phyloP scores from a whole-genome alignment of 1,284 basidiomycete species.

The Marasmius tenuissimus region DNA sequence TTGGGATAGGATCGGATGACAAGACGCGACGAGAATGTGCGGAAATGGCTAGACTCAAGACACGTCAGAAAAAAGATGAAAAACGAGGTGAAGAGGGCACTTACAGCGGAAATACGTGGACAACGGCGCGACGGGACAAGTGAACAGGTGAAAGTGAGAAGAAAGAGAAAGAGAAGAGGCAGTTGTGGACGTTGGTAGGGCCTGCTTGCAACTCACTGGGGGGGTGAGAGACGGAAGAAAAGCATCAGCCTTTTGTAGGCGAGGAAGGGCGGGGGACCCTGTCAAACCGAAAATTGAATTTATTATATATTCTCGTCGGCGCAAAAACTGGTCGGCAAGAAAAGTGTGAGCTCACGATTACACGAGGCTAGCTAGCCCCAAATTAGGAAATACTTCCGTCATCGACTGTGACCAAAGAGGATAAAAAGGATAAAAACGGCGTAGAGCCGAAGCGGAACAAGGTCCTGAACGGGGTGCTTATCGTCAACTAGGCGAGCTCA shows the following conservation, averaged over 20 bases:
- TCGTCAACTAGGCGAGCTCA: background rate
- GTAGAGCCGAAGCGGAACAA: too few relatives aligned
- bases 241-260: background rate
- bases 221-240: background rate
- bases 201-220: background rate
- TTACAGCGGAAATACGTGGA: background rate
- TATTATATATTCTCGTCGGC: background rate
- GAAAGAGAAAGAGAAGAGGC: conserved; percentile 2
- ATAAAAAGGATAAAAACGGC: too few relatives aligned
- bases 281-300: background rate
- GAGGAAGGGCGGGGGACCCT: background rate
- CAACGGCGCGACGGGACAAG: background rate
- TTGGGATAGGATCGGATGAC: conserved; percentile 10
- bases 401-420: background rate
- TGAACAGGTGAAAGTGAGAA: background rate
- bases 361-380: background rate
- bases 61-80: background rate
- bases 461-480: too few relatives aligned
- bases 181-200: background rate
- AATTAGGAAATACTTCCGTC: background rate
- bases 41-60: background rate
- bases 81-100: background rate
- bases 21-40: background rate
- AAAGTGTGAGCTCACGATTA: background rate
- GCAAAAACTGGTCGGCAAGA: background rate